Conservation (phyloP, 1,284 basidiomycete genomes). For the Rhodotorula sp. region DNA sequence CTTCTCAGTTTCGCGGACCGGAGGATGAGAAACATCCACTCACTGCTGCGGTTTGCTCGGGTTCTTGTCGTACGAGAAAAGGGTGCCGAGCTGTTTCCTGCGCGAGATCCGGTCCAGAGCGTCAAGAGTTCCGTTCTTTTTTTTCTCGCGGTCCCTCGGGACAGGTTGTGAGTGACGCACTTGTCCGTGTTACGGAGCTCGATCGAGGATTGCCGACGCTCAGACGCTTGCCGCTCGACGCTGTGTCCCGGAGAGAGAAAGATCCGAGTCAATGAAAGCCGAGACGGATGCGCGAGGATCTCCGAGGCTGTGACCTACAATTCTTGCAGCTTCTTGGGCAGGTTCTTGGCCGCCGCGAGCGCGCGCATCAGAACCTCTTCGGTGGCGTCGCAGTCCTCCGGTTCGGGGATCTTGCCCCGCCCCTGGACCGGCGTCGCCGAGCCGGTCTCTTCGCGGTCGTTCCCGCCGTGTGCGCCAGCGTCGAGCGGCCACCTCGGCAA, state of each 20-base stretch:
- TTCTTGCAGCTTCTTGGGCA: conserved; percentile 39
- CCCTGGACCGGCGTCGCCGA: background rate
- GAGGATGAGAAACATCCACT: background rate
- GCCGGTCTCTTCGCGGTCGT: background rate
- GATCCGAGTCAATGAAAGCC: background rate
- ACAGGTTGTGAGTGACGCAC: background rate
- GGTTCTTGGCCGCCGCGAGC: conserved; percentile 23
- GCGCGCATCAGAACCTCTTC: conserved; percentile 40
- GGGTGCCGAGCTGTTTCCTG: conserved; percentile 53
- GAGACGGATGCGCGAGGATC: too few species aligned
- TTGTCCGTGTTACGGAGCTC: conserved; percentile 42
- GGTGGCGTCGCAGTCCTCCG: conserved; percentile 40
- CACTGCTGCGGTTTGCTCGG: conserved; percentile 36
- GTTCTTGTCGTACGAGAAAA: conserved; percentile 38
- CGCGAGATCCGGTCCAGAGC: conserved; percentile 46
- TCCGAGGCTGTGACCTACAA: conserved; percentile 25
- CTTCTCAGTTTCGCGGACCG: too few species aligned
- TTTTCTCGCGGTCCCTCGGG: too few species aligned
- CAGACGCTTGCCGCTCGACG: conserved; percentile 34
- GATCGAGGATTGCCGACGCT: conserved; percentile 41
- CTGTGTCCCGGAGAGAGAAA: conserved; percentile 7
- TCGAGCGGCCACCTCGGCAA: conserved; percentile 30
- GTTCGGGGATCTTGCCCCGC: conserved; percentile 31
- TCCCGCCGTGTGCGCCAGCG: conserved; percentile 56
- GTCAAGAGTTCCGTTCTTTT: too few species aligned